Evolutionary conservation across 305 asterid genomes (phyloP).

Genomic region (Coffea humblotiana): DNA sequence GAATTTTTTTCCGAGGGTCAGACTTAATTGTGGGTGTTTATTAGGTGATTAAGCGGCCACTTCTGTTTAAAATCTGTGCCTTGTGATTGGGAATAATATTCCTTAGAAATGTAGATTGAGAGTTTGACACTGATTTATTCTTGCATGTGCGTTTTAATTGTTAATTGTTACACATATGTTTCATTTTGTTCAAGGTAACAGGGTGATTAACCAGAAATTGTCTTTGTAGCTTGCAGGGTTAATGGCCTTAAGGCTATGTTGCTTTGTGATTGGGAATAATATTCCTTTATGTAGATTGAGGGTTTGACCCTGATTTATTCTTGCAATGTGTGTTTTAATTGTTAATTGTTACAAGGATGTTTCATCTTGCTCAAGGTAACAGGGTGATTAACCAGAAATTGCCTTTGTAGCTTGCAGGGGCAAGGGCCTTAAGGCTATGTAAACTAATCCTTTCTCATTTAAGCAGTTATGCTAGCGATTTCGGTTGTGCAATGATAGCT

Average conservation of each 20-base stretch:
- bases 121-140: not conserved
- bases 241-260: not conserved
- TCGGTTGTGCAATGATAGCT: not conserved
- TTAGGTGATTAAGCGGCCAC: not conserved
- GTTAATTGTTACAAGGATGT: not conserved
- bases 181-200: not conserved
- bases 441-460: not conserved
- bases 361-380: not conserved
- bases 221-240: not conserved
- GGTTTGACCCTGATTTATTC: not conserved
- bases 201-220: not conserved
- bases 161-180: not conserved
- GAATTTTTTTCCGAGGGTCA: not conserved
- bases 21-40: not conserved
- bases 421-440: not conserved
- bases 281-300: not conserved
- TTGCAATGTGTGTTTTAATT: slow-evolving; percentile 3
- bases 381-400: not conserved
- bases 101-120: not conserved
- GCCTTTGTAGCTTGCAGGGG: not conserved
- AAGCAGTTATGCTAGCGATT: not conserved
- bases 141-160: not conserved
- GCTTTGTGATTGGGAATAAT: not conserved
- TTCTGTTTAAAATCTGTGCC: not conserved
- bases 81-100: not conserved